Conservation (phyloP, 208 protist species). For the Trypanosoma boissoni region DNA sequence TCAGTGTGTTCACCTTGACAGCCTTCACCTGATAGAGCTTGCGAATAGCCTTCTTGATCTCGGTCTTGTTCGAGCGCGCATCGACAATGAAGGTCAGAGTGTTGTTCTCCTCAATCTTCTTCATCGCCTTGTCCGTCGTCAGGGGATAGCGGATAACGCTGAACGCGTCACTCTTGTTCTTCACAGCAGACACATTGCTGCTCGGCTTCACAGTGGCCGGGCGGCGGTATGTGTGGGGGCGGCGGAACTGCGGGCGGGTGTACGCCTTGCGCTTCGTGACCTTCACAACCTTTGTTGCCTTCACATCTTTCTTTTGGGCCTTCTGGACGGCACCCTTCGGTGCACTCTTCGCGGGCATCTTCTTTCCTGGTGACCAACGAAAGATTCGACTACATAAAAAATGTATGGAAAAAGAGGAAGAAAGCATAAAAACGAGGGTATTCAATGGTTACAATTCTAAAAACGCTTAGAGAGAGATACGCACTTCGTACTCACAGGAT, state of each 20-base stretch:
- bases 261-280: constrained; percentile 93
- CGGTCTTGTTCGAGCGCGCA: constrained; percentile 95
- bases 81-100: constrained; percentile 99
- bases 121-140: constrained; percentile 98
- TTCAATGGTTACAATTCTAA: no score
- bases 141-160: constrained; percentile 96
- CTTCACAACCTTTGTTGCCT: constrained; percentile 84
- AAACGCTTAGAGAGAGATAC: no score
- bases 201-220: constrained; percentile 89
- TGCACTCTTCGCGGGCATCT: constrained; percentile 60
- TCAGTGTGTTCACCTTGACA: constrained; percentile 98
- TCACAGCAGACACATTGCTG: constrained; percentile 84
- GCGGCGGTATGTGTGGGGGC: constrained; percentile 94
- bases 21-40: constrained; percentile 98
- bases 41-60: constrained; percentile 98
- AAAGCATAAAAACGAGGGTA: not conserved
- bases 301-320: constrained; percentile 25
- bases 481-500: no score
- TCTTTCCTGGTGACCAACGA: not conserved
- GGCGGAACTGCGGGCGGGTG: constrained; percentile 95
- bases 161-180: constrained; percentile 86
- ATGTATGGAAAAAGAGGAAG: constrained; percentile 18
- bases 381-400: not conserved
- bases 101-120: constrained; percentile 99
- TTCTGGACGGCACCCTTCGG: constrained; percentile 6